Evolutionary conservation across 2,329 filamentous ascomycete species (phyloP).

Genomic region (Phyllosticta citriasiana): DNA sequence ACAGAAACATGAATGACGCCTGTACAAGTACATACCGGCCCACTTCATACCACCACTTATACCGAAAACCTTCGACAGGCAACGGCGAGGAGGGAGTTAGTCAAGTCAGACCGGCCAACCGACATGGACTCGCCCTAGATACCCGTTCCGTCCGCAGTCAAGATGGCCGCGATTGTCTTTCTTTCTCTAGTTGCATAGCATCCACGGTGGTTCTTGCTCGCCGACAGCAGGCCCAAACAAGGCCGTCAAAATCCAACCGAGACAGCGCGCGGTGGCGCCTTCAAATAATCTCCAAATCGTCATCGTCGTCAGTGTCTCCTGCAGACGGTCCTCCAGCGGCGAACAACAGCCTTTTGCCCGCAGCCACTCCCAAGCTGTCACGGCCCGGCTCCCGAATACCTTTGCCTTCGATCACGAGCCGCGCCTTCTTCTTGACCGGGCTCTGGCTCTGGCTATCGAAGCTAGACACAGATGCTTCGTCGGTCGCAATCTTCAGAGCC

Average conservation of each 20-base stretch:
- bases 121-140: too few relatives aligned
- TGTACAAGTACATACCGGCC: not conserved
- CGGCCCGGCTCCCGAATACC: conserved; percentile 40
- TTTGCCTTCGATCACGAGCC: conserved; percentile 37
- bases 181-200: too few relatives aligned
- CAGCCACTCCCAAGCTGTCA: conserved; percentile 31
- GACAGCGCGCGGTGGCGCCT: not conserved
- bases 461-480: not conserved
- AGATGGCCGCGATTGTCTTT: not conserved
- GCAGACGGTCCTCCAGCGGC: not conserved
- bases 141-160: not conserved
- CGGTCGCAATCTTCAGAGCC: not conserved
- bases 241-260: not conserved
- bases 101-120: not conserved
- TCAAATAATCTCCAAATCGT: conserved; percentile 39
- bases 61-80: not conserved
- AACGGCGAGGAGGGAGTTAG: not conserved
- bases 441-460: conserved; percentile 18
- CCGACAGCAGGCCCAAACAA: not conserved
- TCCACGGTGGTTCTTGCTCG: not conserved
- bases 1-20: not conserved
- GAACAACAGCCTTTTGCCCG: conserved; percentile 10
- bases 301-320: conserved; percentile 34
- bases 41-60: too few relatives aligned
- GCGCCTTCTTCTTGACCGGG: conserved; percentile 39